Conservation (phyloP, 352 stramenopile species). For the Globisporangium uncinulatum region DNA sequence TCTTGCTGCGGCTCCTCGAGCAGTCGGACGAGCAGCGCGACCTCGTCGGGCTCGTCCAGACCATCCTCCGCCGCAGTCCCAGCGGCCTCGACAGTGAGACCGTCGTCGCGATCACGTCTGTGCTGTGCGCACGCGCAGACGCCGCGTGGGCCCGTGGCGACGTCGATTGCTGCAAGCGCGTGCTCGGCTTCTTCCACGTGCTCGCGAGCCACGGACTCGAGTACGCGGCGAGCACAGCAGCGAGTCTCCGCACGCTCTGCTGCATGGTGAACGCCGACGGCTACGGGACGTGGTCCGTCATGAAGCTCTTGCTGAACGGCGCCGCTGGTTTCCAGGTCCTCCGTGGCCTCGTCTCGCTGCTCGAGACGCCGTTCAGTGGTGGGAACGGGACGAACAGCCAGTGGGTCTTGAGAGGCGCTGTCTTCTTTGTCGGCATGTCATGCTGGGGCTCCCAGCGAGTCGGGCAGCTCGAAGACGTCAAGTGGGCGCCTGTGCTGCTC, state of each 20-base stretch:
- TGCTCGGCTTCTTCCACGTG: constrained; percentile 74
- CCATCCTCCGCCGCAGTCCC: constrained; percentile 56
- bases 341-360: constrained; percentile 56
- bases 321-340: constrained; percentile 62
- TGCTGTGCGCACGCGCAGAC: constrained; percentile 64
- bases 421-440: constrained; percentile 88
- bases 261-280: constrained; percentile 82
- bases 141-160: constrained; percentile 69
- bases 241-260: constrained; percentile 68
- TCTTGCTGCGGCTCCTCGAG: constrained; percentile 68
- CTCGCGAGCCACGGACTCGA: constrained; percentile 56
- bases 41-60: constrained; percentile 67
- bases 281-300: constrained; percentile 76
- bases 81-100: constrained; percentile 51
- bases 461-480: constrained; percentile 61
- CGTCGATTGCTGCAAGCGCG: constrained; percentile 63
- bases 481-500: constrained; percentile 66
- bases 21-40: constrained; percentile 80
- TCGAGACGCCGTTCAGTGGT: constrained; percentile 51
- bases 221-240: constrained; percentile 47
- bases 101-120: constrained; percentile 60
- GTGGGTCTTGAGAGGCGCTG: constrained; percentile 72
- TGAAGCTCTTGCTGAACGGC: constrained; percentile 72
- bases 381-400: constrained; percentile 32
- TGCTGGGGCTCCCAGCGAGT: constrained; percentile 84